These are phyloP conservation scores for Ceratobasidium sp. DNA, from an alignment of 1,284 basidiomycete species.

Conservation along the genomic window DNA sequence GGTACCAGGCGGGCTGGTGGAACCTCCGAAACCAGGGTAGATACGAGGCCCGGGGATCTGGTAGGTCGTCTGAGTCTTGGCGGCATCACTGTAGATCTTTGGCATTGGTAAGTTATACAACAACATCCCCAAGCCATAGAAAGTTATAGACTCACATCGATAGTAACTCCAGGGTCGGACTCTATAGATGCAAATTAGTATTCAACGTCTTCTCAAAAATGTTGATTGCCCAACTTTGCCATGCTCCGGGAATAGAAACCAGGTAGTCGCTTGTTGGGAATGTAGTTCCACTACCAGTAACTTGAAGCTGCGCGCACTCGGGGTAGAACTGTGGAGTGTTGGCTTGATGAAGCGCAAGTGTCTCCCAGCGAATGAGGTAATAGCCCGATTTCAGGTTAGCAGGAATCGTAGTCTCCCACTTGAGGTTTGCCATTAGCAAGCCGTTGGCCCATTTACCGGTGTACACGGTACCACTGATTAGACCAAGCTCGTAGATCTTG, in stretches of 20 bases:
- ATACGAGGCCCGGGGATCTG: conserved; percentile 49
- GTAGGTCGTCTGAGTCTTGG: conserved; percentile 50
- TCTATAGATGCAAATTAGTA: neutral
- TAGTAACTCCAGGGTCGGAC: conserved; percentile 49
- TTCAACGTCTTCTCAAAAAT: neutral
- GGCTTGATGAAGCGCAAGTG: conserved; percentile 51
- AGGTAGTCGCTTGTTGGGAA: conserved; percentile 53
- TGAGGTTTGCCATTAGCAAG: conserved; percentile 46
- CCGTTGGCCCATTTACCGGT: conserved; percentile 50
- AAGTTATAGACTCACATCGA: conserved; percentile 10
- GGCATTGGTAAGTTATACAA: neutral
- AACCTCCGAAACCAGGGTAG: conserved; percentile 46
- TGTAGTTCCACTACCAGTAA: no score
- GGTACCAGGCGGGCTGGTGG: conserved; percentile 18
- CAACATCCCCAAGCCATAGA: no score
- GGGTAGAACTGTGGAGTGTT: neutral
- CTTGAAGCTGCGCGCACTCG: no score
- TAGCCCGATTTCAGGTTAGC: conserved; percentile 45
- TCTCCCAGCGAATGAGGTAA: conserved; percentile 48
- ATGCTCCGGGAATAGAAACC: conserved; percentile 61
- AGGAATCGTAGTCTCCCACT: conserved; percentile 49
- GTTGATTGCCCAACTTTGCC: neutral
- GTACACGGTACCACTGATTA: conserved; percentile 49
- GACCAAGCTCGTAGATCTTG: conserved; percentile 47
- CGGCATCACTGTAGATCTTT: conserved; percentile 49